phyloP scores from a whole-genome alignment of 176 grass and related monocot genomes.

The Chrysopogon serrulatus region DNA sequence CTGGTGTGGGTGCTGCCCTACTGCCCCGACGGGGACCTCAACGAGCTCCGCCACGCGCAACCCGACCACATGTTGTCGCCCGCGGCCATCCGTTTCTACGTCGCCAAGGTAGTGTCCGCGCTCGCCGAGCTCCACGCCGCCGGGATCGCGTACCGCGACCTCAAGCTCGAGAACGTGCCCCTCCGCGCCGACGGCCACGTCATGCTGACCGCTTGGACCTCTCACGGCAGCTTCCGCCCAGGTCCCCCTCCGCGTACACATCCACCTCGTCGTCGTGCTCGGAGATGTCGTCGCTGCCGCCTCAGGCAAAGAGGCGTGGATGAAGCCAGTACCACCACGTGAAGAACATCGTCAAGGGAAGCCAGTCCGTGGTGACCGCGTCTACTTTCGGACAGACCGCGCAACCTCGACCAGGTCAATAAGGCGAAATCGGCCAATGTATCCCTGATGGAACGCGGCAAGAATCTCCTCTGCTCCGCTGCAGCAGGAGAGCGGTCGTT shows the following conservation, averaged over 20 bases:
- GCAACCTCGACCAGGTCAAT: conserved; percentile 42
- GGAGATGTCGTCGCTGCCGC: conserved; percentile 24
- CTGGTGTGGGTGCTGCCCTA: conserved; percentile 87
- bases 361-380: not conserved
- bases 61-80: conserved; percentile 77
- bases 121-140: conserved; percentile 75
- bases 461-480: conserved; percentile 21
- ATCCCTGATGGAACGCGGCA: conserved; percentile 40
- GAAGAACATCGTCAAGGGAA: conserved; percentile 40
- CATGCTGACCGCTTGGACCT: conserved; percentile 85
- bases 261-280: conserved; percentile 28
- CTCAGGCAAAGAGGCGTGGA: not conserved
- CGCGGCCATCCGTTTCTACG: conserved; percentile 79
- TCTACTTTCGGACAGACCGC: not conserved
- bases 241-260: conserved; percentile 7
- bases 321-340: conserved; percentile 7
- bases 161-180: conserved; percentile 94
- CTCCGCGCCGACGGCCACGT: conserved; percentile 79
- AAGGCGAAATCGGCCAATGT: conserved; percentile 77
- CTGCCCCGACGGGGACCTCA: conserved; percentile 90
- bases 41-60: conserved; percentile 70
- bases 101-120: conserved; percentile 70
- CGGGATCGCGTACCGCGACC: conserved; percentile 88
- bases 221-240: conserved; percentile 51
- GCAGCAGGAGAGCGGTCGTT: conserved; percentile 43